Percentiles rank a stretch among this genome's conserved stretches.
Evolutionary conservation across 768 basidiomycete species (phyloP).

Genomic region (Tulasnella sp.): DNA sequence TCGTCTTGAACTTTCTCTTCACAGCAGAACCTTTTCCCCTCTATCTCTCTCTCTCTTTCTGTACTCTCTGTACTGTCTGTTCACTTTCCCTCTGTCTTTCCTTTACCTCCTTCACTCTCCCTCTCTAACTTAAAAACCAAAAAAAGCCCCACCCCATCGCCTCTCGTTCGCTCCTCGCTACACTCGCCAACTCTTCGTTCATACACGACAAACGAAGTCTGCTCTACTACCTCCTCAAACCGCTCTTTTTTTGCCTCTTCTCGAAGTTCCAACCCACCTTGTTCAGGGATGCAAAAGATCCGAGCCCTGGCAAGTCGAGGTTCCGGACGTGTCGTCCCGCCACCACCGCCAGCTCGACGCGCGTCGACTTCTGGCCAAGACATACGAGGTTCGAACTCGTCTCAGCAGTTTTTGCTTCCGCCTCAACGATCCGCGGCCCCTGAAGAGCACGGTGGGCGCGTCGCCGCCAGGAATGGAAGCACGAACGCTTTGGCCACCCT

Average conservation of each 20-base stretch:
- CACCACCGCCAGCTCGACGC: not conserved
- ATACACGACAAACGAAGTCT: not conserved
- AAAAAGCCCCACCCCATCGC: not conserved
- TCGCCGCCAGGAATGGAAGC: not conserved
- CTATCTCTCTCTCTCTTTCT: not conserved
- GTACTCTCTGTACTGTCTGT: not conserved
- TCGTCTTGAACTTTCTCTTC: not conserved
- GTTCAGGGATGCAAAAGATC: slow-evolving; percentile 2
- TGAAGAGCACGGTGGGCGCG: not conserved
- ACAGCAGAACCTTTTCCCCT: not conserved
- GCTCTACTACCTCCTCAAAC: not conserved
- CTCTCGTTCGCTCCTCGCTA: not conserved
- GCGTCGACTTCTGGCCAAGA: not conserved
- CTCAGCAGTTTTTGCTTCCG: not conserved
- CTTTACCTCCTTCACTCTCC: not conserved
- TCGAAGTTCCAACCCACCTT: not conserved
- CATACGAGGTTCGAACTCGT: not conserved
- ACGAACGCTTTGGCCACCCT: not conserved
- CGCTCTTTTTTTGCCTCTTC: not conserved
- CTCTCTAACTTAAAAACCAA: not conserved
- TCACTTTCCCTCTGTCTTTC: not conserved
- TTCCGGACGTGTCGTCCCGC: not conserved
- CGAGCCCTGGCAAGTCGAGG: not conserved
- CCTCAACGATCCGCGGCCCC: not conserved
- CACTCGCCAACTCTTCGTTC: not conserved